Evolutionary conservation across 495 filamentous ascomycete species (phyloP).

Genomic region (Penicillium waksmanii): DNA sequence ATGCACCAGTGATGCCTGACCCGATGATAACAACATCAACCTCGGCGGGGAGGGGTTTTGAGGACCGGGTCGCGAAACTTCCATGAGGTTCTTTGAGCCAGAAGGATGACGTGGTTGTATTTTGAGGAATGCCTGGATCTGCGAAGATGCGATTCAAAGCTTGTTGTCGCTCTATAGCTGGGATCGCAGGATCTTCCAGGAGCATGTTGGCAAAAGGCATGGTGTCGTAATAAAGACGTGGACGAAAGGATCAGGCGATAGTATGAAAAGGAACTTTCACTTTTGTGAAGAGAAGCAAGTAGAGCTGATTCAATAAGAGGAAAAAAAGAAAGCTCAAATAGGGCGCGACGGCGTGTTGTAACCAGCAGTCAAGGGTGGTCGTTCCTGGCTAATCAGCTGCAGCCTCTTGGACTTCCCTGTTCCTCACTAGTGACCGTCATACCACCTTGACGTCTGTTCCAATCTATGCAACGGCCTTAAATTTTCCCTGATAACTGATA

Average conservation of each 20-base stretch:
- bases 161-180: conserved; percentile 24
- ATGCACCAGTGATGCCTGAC: conserved; percentile 71
- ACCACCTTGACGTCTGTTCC: not conserved
- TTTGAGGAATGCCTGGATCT: conserved; percentile 38
- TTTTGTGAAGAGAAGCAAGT: not conserved
- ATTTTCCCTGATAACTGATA: not conserved
- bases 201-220: conserved; percentile 32
- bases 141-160: conserved; percentile 32
- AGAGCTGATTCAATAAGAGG: conserved; percentile 1
- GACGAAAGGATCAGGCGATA: not conserved
- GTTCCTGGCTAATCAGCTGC: conserved; percentile 18
- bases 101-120: conserved; percentile 67
- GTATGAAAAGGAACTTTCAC: not conserved
- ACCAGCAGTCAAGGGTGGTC: not conserved
- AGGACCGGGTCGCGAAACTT: conserved; percentile 63
- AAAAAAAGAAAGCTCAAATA: conserved; percentile 1
- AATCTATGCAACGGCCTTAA: not conserved
- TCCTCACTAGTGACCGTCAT: conserved; percentile 3
- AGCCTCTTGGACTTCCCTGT: conserved; percentile 24
- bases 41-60: conserved; percentile 56
- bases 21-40: conserved; percentile 73
- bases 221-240: not conserved
- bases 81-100: conserved; percentile 65
- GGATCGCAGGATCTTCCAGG: conserved; percentile 23
- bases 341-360: not conserved